These are phyloP conservation scores for Avena insularis DNA, from an alignment of 176 grass and related monocot genomes.

Conservation along the genomic window DNA sequence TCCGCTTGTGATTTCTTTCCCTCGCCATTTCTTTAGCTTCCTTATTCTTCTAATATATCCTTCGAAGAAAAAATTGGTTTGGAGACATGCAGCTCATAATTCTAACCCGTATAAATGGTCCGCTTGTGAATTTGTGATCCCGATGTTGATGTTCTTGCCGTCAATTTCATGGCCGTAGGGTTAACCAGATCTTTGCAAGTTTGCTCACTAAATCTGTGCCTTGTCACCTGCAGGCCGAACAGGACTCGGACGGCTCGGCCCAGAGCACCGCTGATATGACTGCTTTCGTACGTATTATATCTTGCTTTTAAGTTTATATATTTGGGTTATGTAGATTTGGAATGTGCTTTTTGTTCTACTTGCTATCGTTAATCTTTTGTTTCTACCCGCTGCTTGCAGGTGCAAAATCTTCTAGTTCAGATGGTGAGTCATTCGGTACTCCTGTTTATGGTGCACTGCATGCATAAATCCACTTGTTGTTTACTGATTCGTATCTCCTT, in stretches of 20 bases:
- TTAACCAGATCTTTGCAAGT: neutral
- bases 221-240: conserved; percentile 54
- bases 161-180: neutral
- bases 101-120: neutral
- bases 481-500: conserved; percentile 40
- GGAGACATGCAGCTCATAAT: neutral
- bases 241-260: conserved; percentile 63
- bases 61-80: no score
- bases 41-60: no score
- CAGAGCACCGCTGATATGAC: conserved; percentile 84
- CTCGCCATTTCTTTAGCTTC: no score
- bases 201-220: conserved; percentile 13
- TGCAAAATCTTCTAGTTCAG: conserved; percentile 91
- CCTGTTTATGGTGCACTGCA: neutral
- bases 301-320: neutral
- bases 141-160: neutral
- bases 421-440: conserved; percentile 62
- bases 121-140: neutral
- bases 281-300: conserved; percentile 64
- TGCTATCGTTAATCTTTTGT: conserved; percentile 33
- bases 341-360: neutral
- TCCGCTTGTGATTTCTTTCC: no score
- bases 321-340: neutral
- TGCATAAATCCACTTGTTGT: neutral
- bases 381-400: conserved; percentile 52